Percentiles rank a stretch among this genome's conserved stretches.
Evolutionary conservation across 805 yeast genomes (phyloP).

Genomic region (Starmerella sp.): DNA sequence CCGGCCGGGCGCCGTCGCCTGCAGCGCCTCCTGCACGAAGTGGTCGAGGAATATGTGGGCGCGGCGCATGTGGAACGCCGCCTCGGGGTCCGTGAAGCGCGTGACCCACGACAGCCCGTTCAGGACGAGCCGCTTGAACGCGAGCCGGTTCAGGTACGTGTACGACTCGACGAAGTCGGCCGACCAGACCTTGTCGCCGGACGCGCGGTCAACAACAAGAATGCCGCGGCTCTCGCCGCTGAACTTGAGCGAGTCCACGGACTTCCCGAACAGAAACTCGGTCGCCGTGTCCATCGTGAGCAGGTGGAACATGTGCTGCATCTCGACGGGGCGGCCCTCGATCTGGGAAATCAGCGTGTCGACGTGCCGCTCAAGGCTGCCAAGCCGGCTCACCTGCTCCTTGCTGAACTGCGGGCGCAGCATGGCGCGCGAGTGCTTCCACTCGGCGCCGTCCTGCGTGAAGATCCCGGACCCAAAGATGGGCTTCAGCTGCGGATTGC

Average conservation of each 20-base stretch:
- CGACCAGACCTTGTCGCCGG: conserved; percentile 20
- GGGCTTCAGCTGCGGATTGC: conserved; percentile 25
- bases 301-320: conserved; percentile 18
- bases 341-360: conserved; percentile 17
- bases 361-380: conserved; percentile 25
- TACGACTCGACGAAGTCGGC: conserved; percentile 23
- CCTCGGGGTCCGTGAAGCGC: conserved; percentile 21
- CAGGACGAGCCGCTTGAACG: conserved; percentile 8
- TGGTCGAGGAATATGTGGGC: conserved; percentile 31
- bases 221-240: conserved; percentile 2
- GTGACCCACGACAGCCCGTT: conserved; percentile 11
- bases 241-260: conserved; percentile 15
- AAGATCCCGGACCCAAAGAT: conserved; percentile 31
- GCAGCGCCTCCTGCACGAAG: conserved; percentile 34
- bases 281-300: conserved; percentile 27
- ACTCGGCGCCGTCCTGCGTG: conserved; percentile 29
- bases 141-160: conserved; percentile 10
- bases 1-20: conserved; percentile 13
- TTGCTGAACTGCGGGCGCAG: conserved; percentile 31
- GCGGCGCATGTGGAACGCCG: conserved; percentile 26
- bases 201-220: background rate
- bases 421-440: conserved; percentile 32
- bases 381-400: conserved; percentile 28
- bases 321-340: conserved; percentile 11
- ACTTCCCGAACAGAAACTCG: conserved; percentile 24